A percentile compares a stretch with the other conserved stretches of the same genome.
Evolutionary conservation across 305 asterid genomes (phyloP).

Genomic region (Andrographis paniculata): DNA sequence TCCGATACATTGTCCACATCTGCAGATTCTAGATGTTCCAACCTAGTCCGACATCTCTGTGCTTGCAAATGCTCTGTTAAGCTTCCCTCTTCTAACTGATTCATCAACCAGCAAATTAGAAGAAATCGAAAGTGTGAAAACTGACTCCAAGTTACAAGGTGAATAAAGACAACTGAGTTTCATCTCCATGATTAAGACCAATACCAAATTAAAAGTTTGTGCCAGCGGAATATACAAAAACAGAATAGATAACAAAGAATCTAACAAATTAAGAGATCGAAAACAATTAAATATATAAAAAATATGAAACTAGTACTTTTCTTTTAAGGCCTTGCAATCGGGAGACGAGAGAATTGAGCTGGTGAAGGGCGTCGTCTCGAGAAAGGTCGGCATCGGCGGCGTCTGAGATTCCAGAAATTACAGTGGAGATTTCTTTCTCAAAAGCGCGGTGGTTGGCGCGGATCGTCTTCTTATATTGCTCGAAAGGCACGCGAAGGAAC

Average conservation of each 20-base stretch:
- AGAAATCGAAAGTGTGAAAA: slow-evolving; percentile 9
- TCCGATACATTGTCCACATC: slow-evolving; percentile 58
- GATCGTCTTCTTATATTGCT: slow-evolving; percentile 85
- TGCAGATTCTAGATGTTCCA: slow-evolving; percentile 82
- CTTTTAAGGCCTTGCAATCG: slow-evolving; percentile 88
- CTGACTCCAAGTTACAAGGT: not conserved
- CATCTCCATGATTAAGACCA: no score
- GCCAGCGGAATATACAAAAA: not conserved
- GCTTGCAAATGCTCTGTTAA: slow-evolving; percentile 80
- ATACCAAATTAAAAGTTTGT: no score
- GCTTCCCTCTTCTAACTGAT: slow-evolving; percentile 85
- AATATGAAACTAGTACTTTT: slow-evolving; percentile 38
- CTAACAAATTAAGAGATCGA: not conserved
- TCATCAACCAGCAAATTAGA: slow-evolving; percentile 16
- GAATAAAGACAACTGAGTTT: no score
- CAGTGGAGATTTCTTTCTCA: slow-evolving; percentile 77
- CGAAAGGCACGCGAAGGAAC: slow-evolving; percentile 88
- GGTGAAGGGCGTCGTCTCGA: slow-evolving; percentile 62
- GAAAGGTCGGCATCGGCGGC: slow-evolving; percentile 49
- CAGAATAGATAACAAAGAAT: not conserved
- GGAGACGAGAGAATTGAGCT: slow-evolving; percentile 65
- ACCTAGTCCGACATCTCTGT: slow-evolving; percentile 72
- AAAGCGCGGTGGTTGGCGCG: slow-evolving; percentile 75
- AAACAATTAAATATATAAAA: no score
- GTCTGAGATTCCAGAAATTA: slow-evolving; percentile 47